Conservation (phyloP, 139 green algal species). For the Haematococcus lacustris region DNA sequence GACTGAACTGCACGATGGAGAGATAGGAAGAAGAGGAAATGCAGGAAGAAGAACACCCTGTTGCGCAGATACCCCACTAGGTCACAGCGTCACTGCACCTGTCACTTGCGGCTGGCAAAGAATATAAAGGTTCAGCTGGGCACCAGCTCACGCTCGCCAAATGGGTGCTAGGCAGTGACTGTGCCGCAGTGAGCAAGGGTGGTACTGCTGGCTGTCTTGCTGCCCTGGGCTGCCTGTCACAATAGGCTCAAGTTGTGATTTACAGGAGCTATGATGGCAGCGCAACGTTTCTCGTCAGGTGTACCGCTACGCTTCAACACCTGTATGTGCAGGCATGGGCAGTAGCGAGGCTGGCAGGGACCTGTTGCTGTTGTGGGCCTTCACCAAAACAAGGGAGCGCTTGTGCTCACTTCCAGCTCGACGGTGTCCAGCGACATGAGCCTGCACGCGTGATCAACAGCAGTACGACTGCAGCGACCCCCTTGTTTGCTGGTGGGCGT, state of each 20-base stretch:
- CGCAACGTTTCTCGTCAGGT: slow-evolving; percentile 24
- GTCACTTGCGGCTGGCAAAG: too few species aligned
- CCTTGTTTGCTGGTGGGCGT: background rate
- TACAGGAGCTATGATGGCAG: slow-evolving; percentile 23
- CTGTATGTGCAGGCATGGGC: slow-evolving; percentile 19
- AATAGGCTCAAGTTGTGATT: background rate
- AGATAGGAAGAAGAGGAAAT: too few species aligned
- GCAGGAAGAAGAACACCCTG: too few species aligned
- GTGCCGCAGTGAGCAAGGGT: background rate
- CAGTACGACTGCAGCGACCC: background rate
- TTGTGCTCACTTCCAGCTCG: slow-evolving; percentile 53
- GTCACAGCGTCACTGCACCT: too few species aligned
- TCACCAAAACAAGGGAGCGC: background rate
- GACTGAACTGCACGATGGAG: too few species aligned
- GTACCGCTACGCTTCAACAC: slow-evolving; percentile 57
- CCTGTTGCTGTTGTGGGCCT: background rate
- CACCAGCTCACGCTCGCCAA: background rate
- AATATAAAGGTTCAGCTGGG: too few species aligned
- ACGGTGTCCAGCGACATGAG: slow-evolving; percentile 58
- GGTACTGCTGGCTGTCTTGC: background rate
- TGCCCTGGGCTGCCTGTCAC: background rate
- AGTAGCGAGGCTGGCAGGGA: background rate
- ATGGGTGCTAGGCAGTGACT: background rate
- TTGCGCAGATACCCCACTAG: too few species aligned
- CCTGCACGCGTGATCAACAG: slow-evolving; percentile 7